Evolutionary conservation across 139 green algal genomes (phyloP), one percentile per base, ranked within the genome.

Genomic region (Chlamydomonas sphaeroides): DNA sequence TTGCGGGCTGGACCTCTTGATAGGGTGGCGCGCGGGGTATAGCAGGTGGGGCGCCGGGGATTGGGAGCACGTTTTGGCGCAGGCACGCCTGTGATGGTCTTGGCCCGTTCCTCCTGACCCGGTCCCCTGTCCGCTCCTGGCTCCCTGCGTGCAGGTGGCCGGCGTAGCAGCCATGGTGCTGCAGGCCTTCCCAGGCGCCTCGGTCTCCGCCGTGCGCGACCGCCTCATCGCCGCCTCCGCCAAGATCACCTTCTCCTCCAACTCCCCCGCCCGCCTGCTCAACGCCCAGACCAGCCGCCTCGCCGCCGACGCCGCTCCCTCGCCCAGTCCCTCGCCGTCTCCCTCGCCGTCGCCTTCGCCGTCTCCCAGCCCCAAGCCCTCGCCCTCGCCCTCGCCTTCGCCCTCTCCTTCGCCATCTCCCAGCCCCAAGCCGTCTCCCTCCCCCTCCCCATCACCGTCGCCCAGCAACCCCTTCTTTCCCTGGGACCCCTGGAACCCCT

Each of bases 101-200:
- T n/a, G n/a, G n/a, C n/a, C n/a, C n/a, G n/a, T n/a, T n/a, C n/a
- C n/a, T n/a, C n/a, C n/a, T n/a, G n/a, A n/a, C n/a, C n/a, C n/a
- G n/a, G n/a, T n/a, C n/a, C n/a, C n/a, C n/a, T n/a, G n/a, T n/a
- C n/a, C n/a, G n/a, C n/a, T 65, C 17, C 59, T 26, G 25, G 26
- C 56, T 32, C 59, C 10, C 59, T 14, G 30, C 28, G 11, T 18
- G 23, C 79, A 87, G 61, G 86, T 86, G 49, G 48, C 88, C n/a
- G 92, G 92, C 11, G 91, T 83, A 36, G 86, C 86, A 7, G 90
- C 92, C 0, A 78, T 95, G 38, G 84, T 90, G 73, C 68, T 95
- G 48, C 83, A 95, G 72, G 49, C 45, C 32, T 70, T 85, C 69
- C 89, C 90, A 28, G 83, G 66, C 26, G 86, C 80, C 5, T 73